Evolutionary conservation across 148 eudicot genomes (phyloP).

Genomic region (Oxyria digyna): DNA sequence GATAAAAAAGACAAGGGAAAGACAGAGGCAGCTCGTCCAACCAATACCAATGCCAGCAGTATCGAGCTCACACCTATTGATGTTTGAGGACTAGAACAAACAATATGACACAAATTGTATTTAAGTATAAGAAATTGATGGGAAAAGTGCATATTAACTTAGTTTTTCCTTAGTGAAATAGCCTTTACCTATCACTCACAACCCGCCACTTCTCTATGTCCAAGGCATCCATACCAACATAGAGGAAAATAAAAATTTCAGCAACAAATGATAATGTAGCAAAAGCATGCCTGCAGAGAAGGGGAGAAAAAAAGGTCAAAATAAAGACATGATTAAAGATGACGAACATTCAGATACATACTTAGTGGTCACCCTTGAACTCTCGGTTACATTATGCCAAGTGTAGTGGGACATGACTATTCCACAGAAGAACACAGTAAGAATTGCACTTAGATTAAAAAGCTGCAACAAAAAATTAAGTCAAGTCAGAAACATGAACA

Average conservation of each 20-base stretch:
- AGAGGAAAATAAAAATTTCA: constrained; percentile 31
- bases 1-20: constrained; percentile 67
- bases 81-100: constrained; percentile 38
- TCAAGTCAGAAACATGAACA: background rate
- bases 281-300: constrained; percentile 37
- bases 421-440: constrained; percentile 85
- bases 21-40: constrained; percentile 78
- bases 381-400: constrained; percentile 84
- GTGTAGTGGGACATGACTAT: constrained; percentile 91
- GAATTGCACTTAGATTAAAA: constrained; percentile 57
- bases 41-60: constrained; percentile 48
- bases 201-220: constrained; percentile 26
- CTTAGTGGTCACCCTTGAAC: constrained; percentile 80
- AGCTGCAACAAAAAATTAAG: constrained; percentile 32
- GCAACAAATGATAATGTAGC: constrained; percentile 33
- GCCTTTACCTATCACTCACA: constrained; percentile 26
- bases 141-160: background rate
- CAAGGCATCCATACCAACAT: constrained; percentile 35
- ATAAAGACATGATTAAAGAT: background rate
- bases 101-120: background rate
- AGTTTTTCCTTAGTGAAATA: background rate
- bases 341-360: constrained; percentile 14
- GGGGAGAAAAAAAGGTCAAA: background rate
- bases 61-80: constrained; percentile 48
- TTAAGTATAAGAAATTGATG: background rate